A percentile compares a stretch with the other conserved stretches of the same genome.
phyloP scores from a whole-genome alignment of 495 filamentous ascomycete species.

The Xylaria bambusicola region DNA sequence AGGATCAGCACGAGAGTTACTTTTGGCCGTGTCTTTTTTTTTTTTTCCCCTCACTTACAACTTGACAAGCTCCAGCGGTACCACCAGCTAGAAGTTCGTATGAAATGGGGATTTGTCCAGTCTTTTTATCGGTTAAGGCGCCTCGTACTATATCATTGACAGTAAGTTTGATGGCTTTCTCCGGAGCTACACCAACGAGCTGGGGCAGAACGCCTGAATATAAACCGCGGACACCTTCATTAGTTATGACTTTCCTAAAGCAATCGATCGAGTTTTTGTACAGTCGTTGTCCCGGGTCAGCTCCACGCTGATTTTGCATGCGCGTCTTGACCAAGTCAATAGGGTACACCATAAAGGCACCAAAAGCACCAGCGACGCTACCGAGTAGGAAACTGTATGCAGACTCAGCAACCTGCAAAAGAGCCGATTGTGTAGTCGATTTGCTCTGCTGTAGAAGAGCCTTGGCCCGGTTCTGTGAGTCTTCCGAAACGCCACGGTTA shows the following conservation, averaged over 20 bases:
- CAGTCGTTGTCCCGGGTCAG: slow-evolving; percentile 77
- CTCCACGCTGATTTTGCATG: slow-evolving; percentile 93
- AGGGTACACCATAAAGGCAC: slow-evolving; percentile 98
- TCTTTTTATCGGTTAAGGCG: slow-evolving; percentile 73
- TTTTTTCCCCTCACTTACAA: slow-evolving; percentile 61
- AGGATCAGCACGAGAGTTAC: not conserved
- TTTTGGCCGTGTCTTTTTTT: too few species aligned
- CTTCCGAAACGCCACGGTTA: slow-evolving; percentile 51
- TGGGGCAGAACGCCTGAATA: slow-evolving; percentile 96
- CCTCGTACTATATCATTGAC: slow-evolving; percentile 91
- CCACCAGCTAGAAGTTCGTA: slow-evolving; percentile 88
- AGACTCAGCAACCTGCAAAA: slow-evolving; percentile 71
- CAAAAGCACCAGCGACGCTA: slow-evolving; percentile 89
- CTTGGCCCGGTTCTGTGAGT: slow-evolving; percentile 32
- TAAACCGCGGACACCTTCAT: slow-evolving; percentile 85
- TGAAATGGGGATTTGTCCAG: slow-evolving; percentile 67
- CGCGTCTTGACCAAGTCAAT: slow-evolving; percentile 98
- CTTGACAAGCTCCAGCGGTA: slow-evolving; percentile 90
- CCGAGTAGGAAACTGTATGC: slow-evolving; percentile 88
- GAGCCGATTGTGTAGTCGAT: slow-evolving; percentile 45
- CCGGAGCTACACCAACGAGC: slow-evolving; percentile 93
- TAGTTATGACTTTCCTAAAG: slow-evolving; percentile 83
- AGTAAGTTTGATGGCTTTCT: slow-evolving; percentile 98
- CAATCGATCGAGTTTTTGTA: slow-evolving; percentile 98
- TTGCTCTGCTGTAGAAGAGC: slow-evolving; percentile 41